These are phyloP conservation scores for Collybia sordida DNA, from an alignment of 768 basidiomycete genomes.

Conservation along the genomic window DNA sequence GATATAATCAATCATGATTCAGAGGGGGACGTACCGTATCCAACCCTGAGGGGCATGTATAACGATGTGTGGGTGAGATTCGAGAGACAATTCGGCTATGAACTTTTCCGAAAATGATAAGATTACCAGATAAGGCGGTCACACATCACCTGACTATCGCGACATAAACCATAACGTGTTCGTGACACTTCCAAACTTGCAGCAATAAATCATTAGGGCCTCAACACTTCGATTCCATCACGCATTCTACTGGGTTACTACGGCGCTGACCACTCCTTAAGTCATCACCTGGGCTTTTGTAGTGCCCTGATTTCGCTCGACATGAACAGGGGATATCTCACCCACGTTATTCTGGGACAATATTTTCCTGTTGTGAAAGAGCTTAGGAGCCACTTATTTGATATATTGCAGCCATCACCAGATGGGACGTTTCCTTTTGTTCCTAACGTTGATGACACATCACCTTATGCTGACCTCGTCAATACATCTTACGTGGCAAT, in stretches of 20 bases:
- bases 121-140: conserved; percentile 5
- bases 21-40: conserved; percentile 38
- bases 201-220: not conserved
- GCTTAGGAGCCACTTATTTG: conserved; percentile 37
- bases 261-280: too few relatives aligned
- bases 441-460: conserved; percentile 22
- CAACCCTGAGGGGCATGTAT: conserved; percentile 40
- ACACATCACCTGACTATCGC: not conserved
- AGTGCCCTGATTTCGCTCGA: too few relatives aligned
- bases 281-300: too few relatives aligned
- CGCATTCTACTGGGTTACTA: too few relatives aligned
- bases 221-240: not conserved
- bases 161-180: conserved; percentile 9
- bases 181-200: conserved; percentile 3
- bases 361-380: conserved; percentile 43
- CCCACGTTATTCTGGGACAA: conserved; percentile 33
- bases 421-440: conserved; percentile 7
- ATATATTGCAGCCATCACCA: conserved; percentile 26
- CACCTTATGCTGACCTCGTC: conserved; percentile 36
- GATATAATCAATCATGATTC: not conserved
- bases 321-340: not conserved
- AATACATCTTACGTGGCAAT: conserved; percentile 46
- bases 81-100: not conserved
- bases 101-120: not conserved
- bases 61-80: not conserved